A percentile compares a stretch with the other conserved stretches of the same genome.
These are phyloP conservation scores for Phytophthora syringae DNA, from an alignment of 352 stramenopile species.

Conservation along the genomic window DNA sequence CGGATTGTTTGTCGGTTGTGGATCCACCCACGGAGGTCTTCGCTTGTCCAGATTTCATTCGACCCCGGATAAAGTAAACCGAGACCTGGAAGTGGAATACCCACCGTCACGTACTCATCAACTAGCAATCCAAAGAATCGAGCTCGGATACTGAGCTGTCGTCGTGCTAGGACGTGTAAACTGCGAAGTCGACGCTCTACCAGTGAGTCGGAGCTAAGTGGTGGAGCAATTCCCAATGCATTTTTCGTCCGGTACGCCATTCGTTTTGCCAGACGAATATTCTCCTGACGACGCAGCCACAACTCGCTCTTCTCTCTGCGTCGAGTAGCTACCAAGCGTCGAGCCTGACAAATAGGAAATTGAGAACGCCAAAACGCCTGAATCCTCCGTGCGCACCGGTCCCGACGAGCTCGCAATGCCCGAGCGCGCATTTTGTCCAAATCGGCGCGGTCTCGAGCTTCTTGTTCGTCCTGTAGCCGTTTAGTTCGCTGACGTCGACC, in stretches of 20 bases:
- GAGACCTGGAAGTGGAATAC: conserved; percentile 62
- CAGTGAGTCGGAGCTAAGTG: conserved; percentile 49
- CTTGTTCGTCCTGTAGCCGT: conserved; percentile 42
- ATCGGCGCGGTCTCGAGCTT: conserved; percentile 53
- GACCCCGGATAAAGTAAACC: conserved; percentile 31
- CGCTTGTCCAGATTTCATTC: conserved; percentile 48
- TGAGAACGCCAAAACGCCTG: conserved; percentile 59
- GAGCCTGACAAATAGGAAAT: conserved; percentile 43
- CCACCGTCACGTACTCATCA: conserved; percentile 68
- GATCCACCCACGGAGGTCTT: conserved; percentile 64
- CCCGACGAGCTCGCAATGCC: conserved; percentile 31
- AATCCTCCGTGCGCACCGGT: conserved; percentile 44
- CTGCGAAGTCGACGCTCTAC: conserved; percentile 48
- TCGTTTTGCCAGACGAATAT: conserved; percentile 38
- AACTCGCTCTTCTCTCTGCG: conserved; percentile 35
- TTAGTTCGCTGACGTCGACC: conserved; percentile 46
- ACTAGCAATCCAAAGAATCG: conserved; percentile 62
- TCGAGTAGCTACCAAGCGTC: conserved; percentile 23
- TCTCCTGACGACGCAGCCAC: conserved; percentile 50
- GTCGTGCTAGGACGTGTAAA: conserved; percentile 56
- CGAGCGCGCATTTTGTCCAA: conserved; percentile 48
- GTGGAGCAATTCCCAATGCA: conserved; percentile 45
- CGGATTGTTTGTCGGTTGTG: conserved; percentile 54
- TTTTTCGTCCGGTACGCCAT: conserved; percentile 47
- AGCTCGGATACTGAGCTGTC: conserved; percentile 55